phyloP scores from a whole-genome alignment of 176 grass and related monocot genomes.

The Sorghum bicolor region Sorghum_bicolor_NCBIv3 NC_012873.2:3065001-3065500 shows the following conservation, averaged over 20 bases:
- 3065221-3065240: background rate
- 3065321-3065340: background rate
- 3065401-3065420: slow-evolving; percentile 23
- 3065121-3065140: slow-evolving; percentile 2
- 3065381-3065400: background rate
- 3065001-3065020: slow-evolving; percentile 97
- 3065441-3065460: background rate
- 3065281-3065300: background rate
- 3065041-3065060: slow-evolving; percentile 92
- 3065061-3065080: slow-evolving; percentile 95
- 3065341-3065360: slow-evolving; percentile 39
- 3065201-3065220: background rate
- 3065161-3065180: too few species aligned
- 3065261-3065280: slow-evolving; percentile 38
- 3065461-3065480: background rate
- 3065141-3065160: slow-evolving; percentile 9
- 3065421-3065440: background rate
- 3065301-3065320: background rate
- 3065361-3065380: slow-evolving; percentile 22
- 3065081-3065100: slow-evolving; percentile 90
- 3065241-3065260: background rate
- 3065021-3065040: slow-evolving; percentile 98
- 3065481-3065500: background rate
- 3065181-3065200: background rate
- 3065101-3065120: slow-evolving; percentile 74